phyloP scores from a whole-genome alignment of 306 rosid genomes.

The Vigna radiata region DNA sequence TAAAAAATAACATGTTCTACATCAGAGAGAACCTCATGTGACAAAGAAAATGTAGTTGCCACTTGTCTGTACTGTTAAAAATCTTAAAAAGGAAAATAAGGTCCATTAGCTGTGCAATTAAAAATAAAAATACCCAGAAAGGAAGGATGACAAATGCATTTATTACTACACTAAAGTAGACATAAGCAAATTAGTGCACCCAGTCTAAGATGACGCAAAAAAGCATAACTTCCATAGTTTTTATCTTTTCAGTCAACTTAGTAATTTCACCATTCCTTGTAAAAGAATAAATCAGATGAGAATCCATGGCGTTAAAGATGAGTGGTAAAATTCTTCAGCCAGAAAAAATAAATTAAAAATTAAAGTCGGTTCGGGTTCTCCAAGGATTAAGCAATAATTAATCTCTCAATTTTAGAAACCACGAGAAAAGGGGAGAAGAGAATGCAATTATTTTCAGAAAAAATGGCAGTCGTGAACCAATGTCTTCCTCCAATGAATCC shows the following conservation, averaged over 20 bases:
- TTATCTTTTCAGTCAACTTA: constrained; percentile 20
- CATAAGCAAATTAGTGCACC: constrained; percentile 26
- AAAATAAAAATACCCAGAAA: constrained; percentile 10
- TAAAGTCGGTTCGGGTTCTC: constrained; percentile 14
- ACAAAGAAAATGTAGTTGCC: constrained; percentile 24
- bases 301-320: constrained; percentile 18
- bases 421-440: background rate
- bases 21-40: constrained; percentile 27
- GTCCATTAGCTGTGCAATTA: constrained; percentile 17
- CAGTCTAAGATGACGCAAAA: constrained; percentile 35
- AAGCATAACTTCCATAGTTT: background rate
- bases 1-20: constrained; percentile 18
- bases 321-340: constrained; percentile 16
- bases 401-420: constrained; percentile 23
- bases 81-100: constrained; percentile 14
- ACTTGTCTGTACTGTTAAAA: constrained; percentile 22
- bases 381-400: constrained; percentile 24
- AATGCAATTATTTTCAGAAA: constrained; percentile 21
- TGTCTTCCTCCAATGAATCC: constrained; percentile 24
- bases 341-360: background rate
- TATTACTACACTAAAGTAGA: constrained; percentile 28
- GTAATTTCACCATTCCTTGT: constrained; percentile 15
- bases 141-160: constrained; percentile 30
- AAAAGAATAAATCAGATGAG: constrained; percentile 37
- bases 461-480: constrained; percentile 21